Evolutionary conservation across 176 grass and related monocot species (phyloP).

Genomic region (Panicum miliaceum): DNA sequence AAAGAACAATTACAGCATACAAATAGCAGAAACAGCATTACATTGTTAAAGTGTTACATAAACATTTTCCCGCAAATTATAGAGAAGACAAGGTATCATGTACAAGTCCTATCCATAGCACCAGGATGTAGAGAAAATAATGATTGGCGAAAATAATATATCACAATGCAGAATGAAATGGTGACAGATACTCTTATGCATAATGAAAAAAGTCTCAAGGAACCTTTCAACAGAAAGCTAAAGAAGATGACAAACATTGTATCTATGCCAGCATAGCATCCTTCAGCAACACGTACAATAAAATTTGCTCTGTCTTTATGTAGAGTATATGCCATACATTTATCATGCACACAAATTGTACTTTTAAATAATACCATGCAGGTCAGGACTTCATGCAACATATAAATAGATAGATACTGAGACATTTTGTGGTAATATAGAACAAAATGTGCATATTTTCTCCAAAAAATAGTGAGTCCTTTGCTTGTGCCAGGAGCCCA

Average conservation of each 20-base stretch:
- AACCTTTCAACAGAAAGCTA: background rate
- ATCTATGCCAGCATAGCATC: background rate
- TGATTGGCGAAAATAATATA: background rate
- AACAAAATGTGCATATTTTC: constrained; percentile 15
- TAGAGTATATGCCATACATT: background rate
- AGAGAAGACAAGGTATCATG: background rate
- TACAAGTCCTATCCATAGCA: constrained; percentile 26
- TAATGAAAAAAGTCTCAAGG: background rate
- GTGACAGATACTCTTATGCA: background rate
- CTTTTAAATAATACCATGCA: constrained; percentile 13
- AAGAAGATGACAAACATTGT: background rate
- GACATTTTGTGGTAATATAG: background rate
- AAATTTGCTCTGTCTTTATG: constrained; percentile 14
- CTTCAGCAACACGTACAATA: background rate
- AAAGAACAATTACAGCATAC: constrained; percentile 25
- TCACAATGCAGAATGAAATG: background rate
- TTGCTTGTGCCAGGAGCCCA: background rate
- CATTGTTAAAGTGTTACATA: background rate
- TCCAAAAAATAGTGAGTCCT: background rate
- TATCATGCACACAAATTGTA: background rate
- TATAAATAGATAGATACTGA: background rate
- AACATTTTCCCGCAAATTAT: background rate
- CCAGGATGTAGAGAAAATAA: constrained; percentile 8
- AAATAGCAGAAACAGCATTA: constrained; percentile 33
- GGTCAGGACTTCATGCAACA: background rate